Conservation (phyloP, 129 eudicot genomes). For the Chrysanthemum makinoi region DNA sequence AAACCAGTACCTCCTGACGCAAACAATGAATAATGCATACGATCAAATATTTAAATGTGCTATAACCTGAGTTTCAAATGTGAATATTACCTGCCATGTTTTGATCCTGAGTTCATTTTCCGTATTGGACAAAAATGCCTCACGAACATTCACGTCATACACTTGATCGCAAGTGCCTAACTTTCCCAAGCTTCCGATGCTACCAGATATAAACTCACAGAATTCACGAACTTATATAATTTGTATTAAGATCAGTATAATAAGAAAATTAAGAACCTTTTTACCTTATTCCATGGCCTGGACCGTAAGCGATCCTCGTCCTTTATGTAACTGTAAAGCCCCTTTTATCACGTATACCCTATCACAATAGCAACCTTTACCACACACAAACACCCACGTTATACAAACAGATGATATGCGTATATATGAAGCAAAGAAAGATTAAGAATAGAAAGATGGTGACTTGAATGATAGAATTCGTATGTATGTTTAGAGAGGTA, state of each 20-base stretch:
- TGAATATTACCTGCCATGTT: slow-evolving; percentile 77
- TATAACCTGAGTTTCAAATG: background rate
- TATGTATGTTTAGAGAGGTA: too few species aligned
- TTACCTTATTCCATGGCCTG: slow-evolving; percentile 31
- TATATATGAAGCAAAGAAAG: too few species aligned
- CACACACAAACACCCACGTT: too few species aligned
- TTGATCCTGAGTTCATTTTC: slow-evolving; percentile 81
- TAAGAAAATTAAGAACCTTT: too few species aligned
- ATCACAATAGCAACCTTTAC: too few species aligned
- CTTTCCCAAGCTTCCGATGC: slow-evolving; percentile 51
- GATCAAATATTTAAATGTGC: background rate
- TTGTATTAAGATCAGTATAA: too few species aligned
- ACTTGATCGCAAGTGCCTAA: slow-evolving; percentile 44
- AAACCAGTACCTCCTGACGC: slow-evolving; percentile 76
- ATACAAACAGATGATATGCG: too few species aligned
- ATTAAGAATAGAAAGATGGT: too few species aligned
- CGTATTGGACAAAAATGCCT: slow-evolving; percentile 63
- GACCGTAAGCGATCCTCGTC: slow-evolving; percentile 59
- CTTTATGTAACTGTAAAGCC: too few species aligned
- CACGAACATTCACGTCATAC: slow-evolving; percentile 52
- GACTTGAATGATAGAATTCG: too few species aligned
- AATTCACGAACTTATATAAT: too few species aligned
- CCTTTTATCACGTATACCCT: too few species aligned
- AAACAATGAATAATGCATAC: background rate
- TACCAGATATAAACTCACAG: background rate